A percentile compares a stretch with the other conserved stretches of the same genome.
These are phyloP conservation scores for Lactarius sp. DNA, from an alignment of 768 basidiomycete species.

Conservation along the genomic window DNA sequence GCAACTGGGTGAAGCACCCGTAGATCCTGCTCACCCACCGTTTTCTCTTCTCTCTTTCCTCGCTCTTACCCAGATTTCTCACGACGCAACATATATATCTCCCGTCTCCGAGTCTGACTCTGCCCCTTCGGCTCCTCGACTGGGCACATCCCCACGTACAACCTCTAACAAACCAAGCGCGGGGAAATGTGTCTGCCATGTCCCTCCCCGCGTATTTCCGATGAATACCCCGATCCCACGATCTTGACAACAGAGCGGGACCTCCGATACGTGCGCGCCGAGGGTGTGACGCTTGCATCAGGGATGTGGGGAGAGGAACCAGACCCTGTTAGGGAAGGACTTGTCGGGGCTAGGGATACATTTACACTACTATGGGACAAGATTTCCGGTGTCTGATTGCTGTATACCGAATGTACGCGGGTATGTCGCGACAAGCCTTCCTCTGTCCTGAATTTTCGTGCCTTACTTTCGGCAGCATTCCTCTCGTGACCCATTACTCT, in stretches of 20 bases:
- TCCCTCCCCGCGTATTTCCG: slow-evolving; percentile 64
- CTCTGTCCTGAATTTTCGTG: background rate
- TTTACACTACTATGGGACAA: slow-evolving; percentile 67
- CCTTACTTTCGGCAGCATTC: slow-evolving; percentile 29
- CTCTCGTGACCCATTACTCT: slow-evolving; percentile 74
- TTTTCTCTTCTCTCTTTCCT: slow-evolving; percentile 52
- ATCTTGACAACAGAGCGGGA: slow-evolving; percentile 71
- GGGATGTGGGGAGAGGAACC: slow-evolving; percentile 70
- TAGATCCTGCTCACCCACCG: slow-evolving; percentile 31
- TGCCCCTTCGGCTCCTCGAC: slow-evolving; percentile 36
- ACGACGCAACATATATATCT: slow-evolving; percentile 79
- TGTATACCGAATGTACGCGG: slow-evolving; percentile 70
- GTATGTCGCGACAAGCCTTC: slow-evolving; percentile 43
- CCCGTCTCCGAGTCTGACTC: slow-evolving; percentile 32
- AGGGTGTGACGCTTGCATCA: slow-evolving; percentile 68
- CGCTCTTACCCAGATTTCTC: slow-evolving; percentile 65
- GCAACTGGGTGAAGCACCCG: slow-evolving; percentile 34
- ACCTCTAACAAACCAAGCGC: slow-evolving; percentile 39
- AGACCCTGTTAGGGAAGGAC: slow-evolving; percentile 33
- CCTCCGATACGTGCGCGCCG: slow-evolving; percentile 67
- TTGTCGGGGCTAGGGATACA: slow-evolving; percentile 38
- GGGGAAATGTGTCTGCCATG: slow-evolving; percentile 8
- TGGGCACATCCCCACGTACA: slow-evolving; percentile 42
- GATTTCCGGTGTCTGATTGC: slow-evolving; percentile 64
- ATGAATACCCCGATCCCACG: slow-evolving; percentile 80